Conservation (phyloP, 106 monocot genomes). For the Apostasia shenzhenica region DNA sequence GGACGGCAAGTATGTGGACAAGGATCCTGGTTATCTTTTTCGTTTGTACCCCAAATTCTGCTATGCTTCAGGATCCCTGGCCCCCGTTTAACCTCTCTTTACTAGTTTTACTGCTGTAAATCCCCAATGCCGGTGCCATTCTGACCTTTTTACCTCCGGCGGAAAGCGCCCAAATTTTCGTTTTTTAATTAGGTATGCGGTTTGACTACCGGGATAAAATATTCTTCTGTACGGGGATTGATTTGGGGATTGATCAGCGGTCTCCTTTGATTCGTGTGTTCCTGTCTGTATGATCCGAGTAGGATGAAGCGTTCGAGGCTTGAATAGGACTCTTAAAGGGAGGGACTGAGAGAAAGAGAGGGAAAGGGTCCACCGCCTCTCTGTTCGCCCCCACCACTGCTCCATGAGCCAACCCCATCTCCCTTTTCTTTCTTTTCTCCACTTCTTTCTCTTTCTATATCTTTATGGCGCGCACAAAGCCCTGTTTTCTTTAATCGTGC, state of each 20-base stretch:
- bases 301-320: background rate
- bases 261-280: background rate
- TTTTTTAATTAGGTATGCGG: no score
- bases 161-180: no score
- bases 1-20: background rate
- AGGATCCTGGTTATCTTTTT: background rate
- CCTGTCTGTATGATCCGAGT: background rate
- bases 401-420: background rate
- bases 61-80: background rate
- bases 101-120: background rate
- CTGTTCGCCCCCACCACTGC: constrained; percentile 3
- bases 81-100: background rate
- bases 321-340: background rate
- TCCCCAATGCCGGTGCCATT: background rate
- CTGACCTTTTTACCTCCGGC: background rate
- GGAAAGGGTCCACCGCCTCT: no score
- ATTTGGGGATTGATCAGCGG: background rate
- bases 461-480: background rate
- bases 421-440: background rate
- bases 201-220: no score
- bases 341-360: background rate
- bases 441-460: constrained; percentile 3
- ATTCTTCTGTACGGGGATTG: background rate
- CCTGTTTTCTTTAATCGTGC: background rate
- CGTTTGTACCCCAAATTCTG: constrained; percentile 1